Percentiles rank a stretch among this genome's conserved stretches.
These are phyloP conservation scores for Chytriomyces sp. DNA, from an alignment of 192 early-diverging fungal genomes.

Conservation along the genomic window DNA sequence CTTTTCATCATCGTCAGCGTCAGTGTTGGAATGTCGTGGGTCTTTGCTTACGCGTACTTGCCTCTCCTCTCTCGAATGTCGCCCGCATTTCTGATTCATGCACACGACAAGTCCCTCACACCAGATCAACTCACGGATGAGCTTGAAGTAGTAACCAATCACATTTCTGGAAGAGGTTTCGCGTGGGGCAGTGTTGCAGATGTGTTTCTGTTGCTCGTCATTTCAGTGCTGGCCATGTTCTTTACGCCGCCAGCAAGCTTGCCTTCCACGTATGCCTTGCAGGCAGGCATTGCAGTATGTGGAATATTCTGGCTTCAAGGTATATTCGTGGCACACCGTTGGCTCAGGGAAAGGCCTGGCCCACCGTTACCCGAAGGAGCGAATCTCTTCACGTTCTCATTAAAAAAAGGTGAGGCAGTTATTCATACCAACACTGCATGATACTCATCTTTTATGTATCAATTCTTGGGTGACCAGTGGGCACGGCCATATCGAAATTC, in stretches of 20 bases:
- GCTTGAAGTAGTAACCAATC: conserved; percentile 33
- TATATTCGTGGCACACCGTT: background rate
- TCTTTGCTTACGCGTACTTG: conserved; percentile 34
- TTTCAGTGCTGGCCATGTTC: background rate
- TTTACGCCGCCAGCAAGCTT: conserved; percentile 11
- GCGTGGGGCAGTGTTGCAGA: conserved; percentile 17
- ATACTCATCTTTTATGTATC: too few species aligned
- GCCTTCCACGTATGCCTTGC: conserved; percentile 30
- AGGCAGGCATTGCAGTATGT: conserved; percentile 23
- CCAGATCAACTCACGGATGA: background rate
- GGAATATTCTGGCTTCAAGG: conserved; percentile 17
- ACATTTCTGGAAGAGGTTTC: conserved; percentile 33
- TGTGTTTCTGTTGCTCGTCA: conserved; percentile 26
- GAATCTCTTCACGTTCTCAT: conserved; percentile 35
- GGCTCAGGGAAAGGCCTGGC: conserved; percentile 19
- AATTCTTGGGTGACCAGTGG: background rate
- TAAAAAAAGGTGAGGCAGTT: too few species aligned
- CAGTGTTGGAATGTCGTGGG: conserved; percentile 30
- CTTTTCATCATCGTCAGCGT: conserved; percentile 34
- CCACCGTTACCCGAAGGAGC: conserved; percentile 41
- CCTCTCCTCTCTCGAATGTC: conserved; percentile 24
- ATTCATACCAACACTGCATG: too few species aligned
- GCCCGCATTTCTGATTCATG: conserved; percentile 4
- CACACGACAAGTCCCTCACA: background rate
- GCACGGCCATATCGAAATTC: conserved; percentile 5